Evolutionary conservation across 2,329 filamentous ascomycete genomes (phyloP).

Genomic region (Apiospora malaysiana): DNA sequence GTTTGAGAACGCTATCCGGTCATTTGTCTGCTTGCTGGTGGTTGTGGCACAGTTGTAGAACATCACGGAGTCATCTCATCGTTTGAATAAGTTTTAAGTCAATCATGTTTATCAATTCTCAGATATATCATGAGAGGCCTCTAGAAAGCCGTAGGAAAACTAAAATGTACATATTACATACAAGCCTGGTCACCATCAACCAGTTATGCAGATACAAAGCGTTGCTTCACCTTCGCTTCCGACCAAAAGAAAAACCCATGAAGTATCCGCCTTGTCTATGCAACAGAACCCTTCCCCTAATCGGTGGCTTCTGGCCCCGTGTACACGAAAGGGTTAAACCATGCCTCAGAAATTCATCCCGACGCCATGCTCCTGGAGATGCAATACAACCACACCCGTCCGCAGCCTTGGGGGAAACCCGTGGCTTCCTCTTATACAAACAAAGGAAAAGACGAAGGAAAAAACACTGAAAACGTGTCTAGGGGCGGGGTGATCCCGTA

Average conservation of each 20-base stretch:
- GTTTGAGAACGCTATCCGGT: too few species aligned
- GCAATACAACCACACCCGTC: not conserved
- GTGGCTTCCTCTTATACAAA: not conserved
- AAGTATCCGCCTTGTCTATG: conserved; percentile 1
- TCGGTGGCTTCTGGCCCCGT: not conserved
- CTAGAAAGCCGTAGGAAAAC: not conserved
- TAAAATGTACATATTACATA: not conserved
- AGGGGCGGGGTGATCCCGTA: not conserved
- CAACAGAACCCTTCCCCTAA: not conserved
- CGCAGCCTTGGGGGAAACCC: not conserved
- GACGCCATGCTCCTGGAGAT: conserved; percentile 9
- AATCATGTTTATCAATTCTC: not conserved
- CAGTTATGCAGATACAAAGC: not conserved
- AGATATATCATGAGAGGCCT: not conserved
- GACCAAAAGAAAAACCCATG: not conserved
- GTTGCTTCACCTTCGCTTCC: not conserved
- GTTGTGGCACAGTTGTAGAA: too few species aligned
- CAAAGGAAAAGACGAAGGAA: conserved; percentile 4
- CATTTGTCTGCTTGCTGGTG: too few species aligned
- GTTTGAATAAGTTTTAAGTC: not conserved
- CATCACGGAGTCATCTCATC: too few species aligned
- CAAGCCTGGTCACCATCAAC: not conserved
- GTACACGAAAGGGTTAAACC: not conserved
- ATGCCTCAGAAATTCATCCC: not conserved
- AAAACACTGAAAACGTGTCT: not conserved